A percentile compares a stretch with the other conserved stretches of the same genome.
Evolutionary conservation across 768 basidiomycete genomes (phyloP).

Genomic region (Hemileccinum rubropunctum): DNA sequence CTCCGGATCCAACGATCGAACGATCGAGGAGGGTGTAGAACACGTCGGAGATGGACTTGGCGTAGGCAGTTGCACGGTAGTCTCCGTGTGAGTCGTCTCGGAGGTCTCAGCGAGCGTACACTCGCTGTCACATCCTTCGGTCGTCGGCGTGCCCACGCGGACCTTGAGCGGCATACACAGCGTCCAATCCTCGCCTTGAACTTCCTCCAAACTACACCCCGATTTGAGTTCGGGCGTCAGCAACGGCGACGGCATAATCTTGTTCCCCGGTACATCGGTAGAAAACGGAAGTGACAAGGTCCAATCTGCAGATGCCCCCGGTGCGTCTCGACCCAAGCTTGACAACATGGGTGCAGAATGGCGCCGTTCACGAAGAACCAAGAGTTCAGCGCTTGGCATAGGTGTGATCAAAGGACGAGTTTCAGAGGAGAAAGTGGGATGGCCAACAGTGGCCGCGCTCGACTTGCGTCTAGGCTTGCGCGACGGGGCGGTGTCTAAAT

Average conservation of each 20-base stretch:
- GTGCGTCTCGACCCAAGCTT: not conserved
- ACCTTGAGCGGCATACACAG: slow-evolving; percentile 31
- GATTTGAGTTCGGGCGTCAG: not conserved
- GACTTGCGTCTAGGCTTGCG: slow-evolving; percentile 27
- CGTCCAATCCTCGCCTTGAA: slow-evolving; percentile 28
- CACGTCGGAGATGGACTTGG: slow-evolving; percentile 28
- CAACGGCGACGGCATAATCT: slow-evolving; percentile 9
- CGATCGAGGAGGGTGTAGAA: not conserved
- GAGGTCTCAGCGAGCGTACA: not conserved
- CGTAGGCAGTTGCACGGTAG: slow-evolving; percentile 22
- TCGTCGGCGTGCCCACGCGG: not conserved
- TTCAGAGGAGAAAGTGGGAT: not conserved
- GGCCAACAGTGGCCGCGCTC: slow-evolving; percentile 17
- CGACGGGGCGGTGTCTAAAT: slow-evolving; percentile 6
- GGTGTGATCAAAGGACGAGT: not conserved
- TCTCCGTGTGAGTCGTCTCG: not conserved
- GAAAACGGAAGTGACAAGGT: slow-evolving; percentile 31
- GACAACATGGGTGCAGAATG: slow-evolving; percentile 30
- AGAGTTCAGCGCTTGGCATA: slow-evolving; percentile 14
- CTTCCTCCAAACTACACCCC: slow-evolving; percentile 5
- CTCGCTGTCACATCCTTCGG: slow-evolving; percentile 4
- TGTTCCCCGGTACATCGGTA: slow-evolving; percentile 25
- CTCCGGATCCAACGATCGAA: slow-evolving; percentile 10
- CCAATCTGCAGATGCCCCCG: slow-evolving; percentile 20
- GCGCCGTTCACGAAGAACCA: slow-evolving; percentile 28